Evolutionary conservation across 2,329 filamentous ascomycete genomes (phyloP).

Genomic region (Neopestalotiopsis sp.): DNA sequence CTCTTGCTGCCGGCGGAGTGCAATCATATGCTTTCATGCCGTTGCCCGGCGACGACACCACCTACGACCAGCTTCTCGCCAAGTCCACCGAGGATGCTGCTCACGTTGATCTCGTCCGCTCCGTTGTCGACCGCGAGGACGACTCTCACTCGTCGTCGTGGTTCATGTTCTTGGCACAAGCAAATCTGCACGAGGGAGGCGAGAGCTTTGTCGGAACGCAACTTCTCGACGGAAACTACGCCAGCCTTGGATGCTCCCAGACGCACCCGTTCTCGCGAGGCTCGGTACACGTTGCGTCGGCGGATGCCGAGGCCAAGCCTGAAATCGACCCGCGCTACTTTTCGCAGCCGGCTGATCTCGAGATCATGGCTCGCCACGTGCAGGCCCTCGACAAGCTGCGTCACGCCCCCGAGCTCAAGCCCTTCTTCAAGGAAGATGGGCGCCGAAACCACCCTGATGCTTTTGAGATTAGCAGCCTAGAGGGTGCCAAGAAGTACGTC

Average conservation of each 20-base stretch:
- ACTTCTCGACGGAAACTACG: slow-evolving; percentile 32
- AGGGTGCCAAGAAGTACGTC: slow-evolving; percentile 44
- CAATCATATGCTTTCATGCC: slow-evolving; percentile 17
- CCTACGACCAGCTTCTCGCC: slow-evolving; percentile 24
- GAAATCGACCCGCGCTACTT: slow-evolving; percentile 42
- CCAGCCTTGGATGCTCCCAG: slow-evolving; percentile 45
- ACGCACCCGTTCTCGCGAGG: slow-evolving; percentile 45
- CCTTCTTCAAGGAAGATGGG: slow-evolving; percentile 24
- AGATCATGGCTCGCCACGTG: slow-evolving; percentile 32
- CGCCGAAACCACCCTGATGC: slow-evolving; percentile 39
- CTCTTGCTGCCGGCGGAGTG: slow-evolving; percentile 34
- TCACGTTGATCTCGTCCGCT: slow-evolving; percentile 30
- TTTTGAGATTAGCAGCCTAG: slow-evolving; percentile 72
- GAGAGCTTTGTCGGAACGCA: slow-evolving; percentile 38
- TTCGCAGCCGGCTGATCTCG: slow-evolving; percentile 40
- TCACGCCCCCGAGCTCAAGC: slow-evolving; percentile 25
- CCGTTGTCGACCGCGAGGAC: slow-evolving; percentile 23
- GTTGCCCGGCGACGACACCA: background rate
- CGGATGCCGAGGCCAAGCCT: slow-evolving; percentile 39
- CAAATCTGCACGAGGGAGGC: slow-evolving; percentile 25
- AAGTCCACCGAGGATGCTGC: slow-evolving; percentile 32
- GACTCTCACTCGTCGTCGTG: slow-evolving; percentile 24
- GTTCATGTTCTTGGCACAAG: slow-evolving; percentile 25
- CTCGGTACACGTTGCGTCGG: slow-evolving; percentile 44
- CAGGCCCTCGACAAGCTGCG: slow-evolving; percentile 38